Conservation (phyloP, 2,329 filamentous ascomycete species). For the Geoglossum cookeanum region DNA sequence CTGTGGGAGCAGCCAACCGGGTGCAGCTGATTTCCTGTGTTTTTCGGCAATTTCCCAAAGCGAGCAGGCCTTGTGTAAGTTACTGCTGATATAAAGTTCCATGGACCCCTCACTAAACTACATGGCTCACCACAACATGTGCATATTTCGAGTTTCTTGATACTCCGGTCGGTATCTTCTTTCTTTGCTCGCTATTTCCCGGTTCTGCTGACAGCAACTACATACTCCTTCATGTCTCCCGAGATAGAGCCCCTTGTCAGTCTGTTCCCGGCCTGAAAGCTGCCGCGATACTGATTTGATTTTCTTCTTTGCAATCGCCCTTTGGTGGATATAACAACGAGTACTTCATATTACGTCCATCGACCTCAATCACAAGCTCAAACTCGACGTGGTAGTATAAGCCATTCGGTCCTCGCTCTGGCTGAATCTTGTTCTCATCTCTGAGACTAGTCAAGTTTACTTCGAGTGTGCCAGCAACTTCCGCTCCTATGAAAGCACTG, state of each 20-base stretch:
- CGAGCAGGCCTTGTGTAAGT: too few species aligned
- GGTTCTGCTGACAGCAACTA: neutral
- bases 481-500: neutral
- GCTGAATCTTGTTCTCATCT: neutral
- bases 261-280: neutral
- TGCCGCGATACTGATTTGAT: neutral
- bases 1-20: too few species aligned
- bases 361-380: neutral
- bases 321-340: neutral
- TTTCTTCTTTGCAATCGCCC: neutral
- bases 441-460: neutral
- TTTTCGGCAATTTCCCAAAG: too few species aligned
- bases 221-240: neutral
- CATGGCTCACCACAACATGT: neutral
- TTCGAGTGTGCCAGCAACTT: neutral
- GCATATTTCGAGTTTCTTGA: neutral
- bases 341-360: neutral
- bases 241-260: neutral
- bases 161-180: neutral
- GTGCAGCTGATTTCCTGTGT: too few species aligned
- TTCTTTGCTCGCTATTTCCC: neutral
- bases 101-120: neutral
- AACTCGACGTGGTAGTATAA: neutral
- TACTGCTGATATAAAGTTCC: too few species aligned
- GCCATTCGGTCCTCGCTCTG: neutral